Evolutionary conservation across 768 basidiomycete species (phyloP), one percentile per base, ranked within the genome.

Genomic region (Hydnomerulius pinastri): DNA sequence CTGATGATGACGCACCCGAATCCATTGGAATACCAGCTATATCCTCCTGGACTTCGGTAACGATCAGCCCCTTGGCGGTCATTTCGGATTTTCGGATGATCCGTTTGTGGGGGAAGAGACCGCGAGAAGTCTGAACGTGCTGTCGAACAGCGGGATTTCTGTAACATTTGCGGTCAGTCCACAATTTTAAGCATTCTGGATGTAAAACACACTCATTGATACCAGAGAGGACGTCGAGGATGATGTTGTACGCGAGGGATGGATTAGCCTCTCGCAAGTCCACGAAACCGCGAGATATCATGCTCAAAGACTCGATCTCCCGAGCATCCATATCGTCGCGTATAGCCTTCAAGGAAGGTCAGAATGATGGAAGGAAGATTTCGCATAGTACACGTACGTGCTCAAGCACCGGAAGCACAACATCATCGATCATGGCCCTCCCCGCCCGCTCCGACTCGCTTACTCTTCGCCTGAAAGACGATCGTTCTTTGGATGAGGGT

Each of bases 161-260:
- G 60, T 18, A 20, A 48, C 20, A n/a, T 10, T 52, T 32, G 35
- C 33, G 36, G 40, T 40, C 41, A 56, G 50, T 29, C 24, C 43
- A 35, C 42, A 4, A 6, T 39, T 35, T 46, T 42, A 24, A 15
- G 40, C 20, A 15, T 43, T 24, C 10, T 20, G 20, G 24, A 29
- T 53, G 18, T 33, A 55, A 43, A 13, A 79, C 90, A 55, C 67
- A 94, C 94, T 92, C 90, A 66, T 96, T 91, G 65, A 98, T 87
- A 12, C 90, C 93, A 29, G 87, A 80, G 9, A 98, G 75, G 33
- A 98, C 82, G 62, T 98, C 95, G 47, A 95, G 82, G 33, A 98
- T 81, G 39, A 96, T 74, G 54, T 84, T 86, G 65, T 97, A 96
- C 1, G 92, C 89, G 27, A 97, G 76, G 50, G 87, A 84, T 0